Base-by-base conservation (phyloP, 1,284 basidiomycete genomes). In the Austroboletus rostrupii region DNA sequence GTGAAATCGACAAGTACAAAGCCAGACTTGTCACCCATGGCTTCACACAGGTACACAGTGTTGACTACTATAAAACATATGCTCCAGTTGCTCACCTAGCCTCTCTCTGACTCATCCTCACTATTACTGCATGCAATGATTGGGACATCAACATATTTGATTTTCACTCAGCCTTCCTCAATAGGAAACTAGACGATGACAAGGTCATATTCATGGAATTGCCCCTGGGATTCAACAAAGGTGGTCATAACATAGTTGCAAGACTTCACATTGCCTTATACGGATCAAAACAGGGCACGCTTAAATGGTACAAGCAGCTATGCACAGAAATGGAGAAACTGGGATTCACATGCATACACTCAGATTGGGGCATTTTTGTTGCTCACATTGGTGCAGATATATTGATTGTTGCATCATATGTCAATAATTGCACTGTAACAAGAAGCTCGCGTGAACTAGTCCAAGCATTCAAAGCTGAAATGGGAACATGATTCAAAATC, bases 291-390 rank as follows among this genome's bases (percentile, higher is more conserved):
- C 49, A 53, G 5, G 44, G 31, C 0, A 10, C 29, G 5, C 7
- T 51, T 2, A 53, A 51, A 17, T 53, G 43, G 38, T 43, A 53
- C 3, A n/a, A n/a, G n/a, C n/a, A n/a, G n/a, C n/a, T n/a, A n/a
- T n/a, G n/a, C n/a, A n/a, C n/a, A n/a, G n/a, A n/a, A n/a, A n/a
- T n/a, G n/a, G n/a, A n/a, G n/a, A n/a, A n/a, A n/a, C n/a, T n/a
- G n/a, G n/a, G n/a, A n/a, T n/a, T n/a, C n/a, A n/a, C n/a, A n/a
- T n/a, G n/a, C n/a, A n/a, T n/a, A n/a, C n/a, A n/a, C n/a, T n/a
- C n/a, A n/a, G n/a, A n/a, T 3, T 40, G 29, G 41, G 41, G 36
- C 10, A 17, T 51, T 3, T 51, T 51, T 5, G 16, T 47, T 1
- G 36, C 8, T 5, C 1, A 3, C 1, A 23, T 45, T 5, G 39